A percentile compares a stretch with the other conserved stretches of the same genome.
These are phyloP conservation scores for Alnus rubra DNA, from an alignment of 306 rosid species.

Conservation along the genomic window DNA sequence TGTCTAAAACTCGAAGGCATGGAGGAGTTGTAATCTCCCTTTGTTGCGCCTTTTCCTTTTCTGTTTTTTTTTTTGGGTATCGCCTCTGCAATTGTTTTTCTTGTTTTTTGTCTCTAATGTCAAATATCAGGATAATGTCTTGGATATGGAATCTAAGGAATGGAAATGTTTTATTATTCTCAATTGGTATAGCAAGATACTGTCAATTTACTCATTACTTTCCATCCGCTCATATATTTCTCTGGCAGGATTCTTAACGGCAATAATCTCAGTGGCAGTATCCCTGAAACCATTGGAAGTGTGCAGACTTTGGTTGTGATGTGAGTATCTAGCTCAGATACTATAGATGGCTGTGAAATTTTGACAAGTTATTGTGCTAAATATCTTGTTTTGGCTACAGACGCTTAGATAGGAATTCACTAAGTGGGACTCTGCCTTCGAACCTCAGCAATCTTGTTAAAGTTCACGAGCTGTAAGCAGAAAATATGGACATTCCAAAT, in stretches of 20 bases:
- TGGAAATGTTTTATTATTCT: not conserved
- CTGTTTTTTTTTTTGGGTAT: not conserved
- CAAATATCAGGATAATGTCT: not conserved
- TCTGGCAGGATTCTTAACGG: conserved; percentile 60
- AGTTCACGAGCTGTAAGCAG: conserved; percentile 49
- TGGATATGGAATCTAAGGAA: not conserved
- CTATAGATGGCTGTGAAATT: not conserved
- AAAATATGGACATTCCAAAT: conserved; percentile 6
- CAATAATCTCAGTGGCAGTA: conserved; percentile 49
- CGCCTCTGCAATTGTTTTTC: not conserved
- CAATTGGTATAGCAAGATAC: not conserved
- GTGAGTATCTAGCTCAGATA: conserved; percentile 53
- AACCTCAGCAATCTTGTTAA: conserved; percentile 47
- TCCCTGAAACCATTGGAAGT: conserved; percentile 62
- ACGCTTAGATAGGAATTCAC: conserved; percentile 49
- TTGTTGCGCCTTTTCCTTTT: not conserved
- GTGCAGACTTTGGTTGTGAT: conserved; percentile 49
- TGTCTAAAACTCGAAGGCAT: not conserved
- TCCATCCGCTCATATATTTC: not conserved
- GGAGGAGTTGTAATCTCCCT: not conserved
- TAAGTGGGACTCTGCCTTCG: conserved; percentile 48
- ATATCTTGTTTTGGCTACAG: conserved; percentile 37
- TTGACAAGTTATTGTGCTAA: conserved; percentile 7
- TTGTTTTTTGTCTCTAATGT: not conserved
- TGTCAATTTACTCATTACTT: not conserved